phyloP scores from a whole-genome alignment of 257 asterid genomes.

The Solanum tarapatanum region DNA sequence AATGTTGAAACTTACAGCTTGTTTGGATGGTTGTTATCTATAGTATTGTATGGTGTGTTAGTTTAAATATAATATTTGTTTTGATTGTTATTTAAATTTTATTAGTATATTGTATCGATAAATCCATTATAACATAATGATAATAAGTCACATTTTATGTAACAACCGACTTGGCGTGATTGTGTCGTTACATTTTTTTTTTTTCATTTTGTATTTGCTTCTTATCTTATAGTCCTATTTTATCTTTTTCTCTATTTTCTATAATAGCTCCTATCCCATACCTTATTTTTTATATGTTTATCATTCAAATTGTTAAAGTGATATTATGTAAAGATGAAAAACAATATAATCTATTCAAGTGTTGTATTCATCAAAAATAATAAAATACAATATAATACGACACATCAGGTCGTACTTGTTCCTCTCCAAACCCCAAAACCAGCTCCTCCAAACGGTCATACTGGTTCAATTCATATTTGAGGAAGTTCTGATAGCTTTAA shows the following conservation, averaged over 20 bases:
- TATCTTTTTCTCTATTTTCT: background rate
- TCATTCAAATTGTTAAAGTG: background rate
- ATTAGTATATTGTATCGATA: background rate
- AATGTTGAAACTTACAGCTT: background rate
- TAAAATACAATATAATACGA: background rate
- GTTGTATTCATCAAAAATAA: too few species aligned
- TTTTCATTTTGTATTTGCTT: background rate
- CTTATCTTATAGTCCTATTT: background rate
- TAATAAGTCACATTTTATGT: background rate
- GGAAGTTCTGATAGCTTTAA: background rate
- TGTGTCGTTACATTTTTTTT: rapidly evolving
- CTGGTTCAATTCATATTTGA: background rate
- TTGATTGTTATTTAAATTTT: background rate
- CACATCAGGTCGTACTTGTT: background rate
- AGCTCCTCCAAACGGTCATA: background rate
- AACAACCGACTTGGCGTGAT: background rate
- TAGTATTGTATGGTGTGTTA: background rate
- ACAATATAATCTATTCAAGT: background rate
- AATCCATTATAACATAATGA: background rate
- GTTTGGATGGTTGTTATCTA: background rate
- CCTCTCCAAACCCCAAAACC: background rate
- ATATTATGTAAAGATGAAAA: background rate
- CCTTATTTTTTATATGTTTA: background rate
- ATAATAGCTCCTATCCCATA: background rate
- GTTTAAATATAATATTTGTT: too few species aligned